phyloP scores from a whole-genome alignment of 2,329 filamentous ascomycete genomes.

The Claviceps quebecensis region DNA sequence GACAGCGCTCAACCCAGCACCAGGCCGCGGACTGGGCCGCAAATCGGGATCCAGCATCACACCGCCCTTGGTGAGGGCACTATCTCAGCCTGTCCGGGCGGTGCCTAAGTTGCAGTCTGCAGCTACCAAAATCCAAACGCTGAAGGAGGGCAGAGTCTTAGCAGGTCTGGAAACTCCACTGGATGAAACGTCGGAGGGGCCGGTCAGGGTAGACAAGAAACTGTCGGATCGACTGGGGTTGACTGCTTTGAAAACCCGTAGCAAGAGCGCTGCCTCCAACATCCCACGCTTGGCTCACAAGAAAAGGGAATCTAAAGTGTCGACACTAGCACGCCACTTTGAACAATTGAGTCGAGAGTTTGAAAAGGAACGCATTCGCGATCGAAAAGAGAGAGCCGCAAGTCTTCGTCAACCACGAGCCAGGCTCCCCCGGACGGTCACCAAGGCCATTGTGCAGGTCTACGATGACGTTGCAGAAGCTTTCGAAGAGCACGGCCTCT shows the following conservation, averaged over 20 bases:
- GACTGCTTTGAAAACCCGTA: slow-evolving; percentile 44
- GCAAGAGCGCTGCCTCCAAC: slow-evolving; percentile 51
- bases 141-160: slow-evolving; percentile 21
- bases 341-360: slow-evolving; percentile 95
- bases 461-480: slow-evolving; percentile 91
- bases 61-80: slow-evolving; percentile 38
- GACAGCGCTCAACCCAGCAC: slow-evolving; percentile 13
- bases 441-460: slow-evolving; percentile 91
- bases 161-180: slow-evolving; percentile 10
- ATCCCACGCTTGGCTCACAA: slow-evolving; percentile 80
- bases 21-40: slow-evolving; percentile 27
- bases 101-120: slow-evolving; percentile 32
- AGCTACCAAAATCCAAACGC: slow-evolving; percentile 25
- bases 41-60: slow-evolving; percentile 32
- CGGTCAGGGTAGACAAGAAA: slow-evolving; percentile 53
- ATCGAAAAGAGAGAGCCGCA: slow-evolving; percentile 67
- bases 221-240: slow-evolving; percentile 60
- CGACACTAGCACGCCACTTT: slow-evolving; percentile 86
- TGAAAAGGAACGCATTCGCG: slow-evolving; percentile 80
- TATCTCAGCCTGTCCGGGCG: slow-evolving; percentile 36
- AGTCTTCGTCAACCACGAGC: slow-evolving; percentile 62
- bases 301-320: slow-evolving; percentile 64
- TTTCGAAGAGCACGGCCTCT: slow-evolving; percentile 62
- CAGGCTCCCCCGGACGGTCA: slow-evolving; percentile 72
- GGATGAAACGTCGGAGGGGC: slow-evolving; percentile 21